Evolutionary conservation across 345 rosid species (phyloP), one percentile per base, ranked within the genome.

Genomic region (Linum trigynum): DNA sequence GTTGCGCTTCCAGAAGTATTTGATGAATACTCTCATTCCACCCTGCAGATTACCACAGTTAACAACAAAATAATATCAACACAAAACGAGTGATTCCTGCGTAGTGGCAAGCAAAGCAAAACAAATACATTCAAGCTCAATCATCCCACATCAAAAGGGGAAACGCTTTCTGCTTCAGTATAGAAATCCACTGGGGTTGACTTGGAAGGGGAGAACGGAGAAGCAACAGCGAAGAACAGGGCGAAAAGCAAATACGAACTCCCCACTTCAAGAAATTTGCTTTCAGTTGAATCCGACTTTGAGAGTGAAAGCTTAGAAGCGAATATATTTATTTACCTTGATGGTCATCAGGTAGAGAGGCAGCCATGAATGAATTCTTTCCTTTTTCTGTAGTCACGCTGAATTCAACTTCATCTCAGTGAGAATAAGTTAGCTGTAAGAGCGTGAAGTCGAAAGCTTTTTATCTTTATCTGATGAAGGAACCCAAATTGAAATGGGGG

Each of bases 1-100:
- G 75, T 8, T 90, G 85, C 23, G 99, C 99, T 75, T 94, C 97
- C 50, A 73, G 3, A n/a, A 88, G 85, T 78, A 94, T 73, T 64
- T 86, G 97, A 68, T 76, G 77, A 64, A 94, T 86, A 80, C 86
- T 97, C 90, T 87, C 79, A 78, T 12, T 69, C 63, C 67, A 45
- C 56, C 63, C 72, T 43, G 50, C 50, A 43, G 50, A 7, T 43
- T 7, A 11, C 2, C 50, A 43, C 32, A 23, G 32, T 23, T 23
- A 23, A 23, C 32, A 23, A 23, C 32, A 23, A 23, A 23, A 23
- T 23, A 23, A 23, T 23, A 23, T 23, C 32, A 23, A 23, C 32
- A 23, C 32, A 23, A 23, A 23, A 23, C 32, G 32, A 23, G 1
- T 23, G 32, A 23, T 23, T 23, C 32, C 32, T 23, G 32, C 32